Evolutionary conservation across 2,329 filamentous ascomycete species (phyloP), one percentile per base, ranked within the genome.

Genomic region (Neophaeococcomyces aloes): DNA sequence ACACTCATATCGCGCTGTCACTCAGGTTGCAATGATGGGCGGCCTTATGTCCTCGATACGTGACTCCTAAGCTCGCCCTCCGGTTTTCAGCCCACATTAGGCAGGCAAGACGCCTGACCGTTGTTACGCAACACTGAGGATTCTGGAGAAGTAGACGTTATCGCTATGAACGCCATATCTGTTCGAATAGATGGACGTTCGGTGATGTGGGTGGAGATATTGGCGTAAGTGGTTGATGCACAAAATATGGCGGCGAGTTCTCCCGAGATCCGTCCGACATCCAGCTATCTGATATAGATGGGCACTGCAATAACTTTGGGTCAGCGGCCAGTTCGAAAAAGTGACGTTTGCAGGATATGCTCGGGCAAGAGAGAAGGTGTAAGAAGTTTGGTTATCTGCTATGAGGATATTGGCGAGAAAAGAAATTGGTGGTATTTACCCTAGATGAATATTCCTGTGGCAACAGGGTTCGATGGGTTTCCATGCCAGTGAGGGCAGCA

Each of bases 401-500:
- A 39, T 33, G 50, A 46, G 48, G 48, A 48, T 41, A 21, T 13
- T 31, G 32, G 13, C 47, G 53, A 23, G 48, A 50, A 44, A 51
- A 48, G 48, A 53, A 50, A 52, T 38, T 35, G 51, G 57, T 58
- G 56, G 54, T 58, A 65, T 63, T 63, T 67, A 69, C 66, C 41
- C 41, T 37, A 31, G 34, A 62, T 65, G 62, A 54, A 64, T 57
- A 48, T 57, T 59, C 61, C 29, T 59, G 48, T 45, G 63, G 59
- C 17, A 63, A 53, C 34, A 64, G 58, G 27, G 57, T 53, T 37
- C 58, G 60, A 19, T 61, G 56, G 27, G 75, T 64, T 44, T 78
- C 74, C 50, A 76, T 73, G 35, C 70, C 72, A 45, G 67, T 70
- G 66, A 78, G 73, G 7, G 72, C 69, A 17, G 73, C 71, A 57